Base-by-base conservation (phyloP, 805 yeast species). In the Myxozyma lipomycoides region DNA sequence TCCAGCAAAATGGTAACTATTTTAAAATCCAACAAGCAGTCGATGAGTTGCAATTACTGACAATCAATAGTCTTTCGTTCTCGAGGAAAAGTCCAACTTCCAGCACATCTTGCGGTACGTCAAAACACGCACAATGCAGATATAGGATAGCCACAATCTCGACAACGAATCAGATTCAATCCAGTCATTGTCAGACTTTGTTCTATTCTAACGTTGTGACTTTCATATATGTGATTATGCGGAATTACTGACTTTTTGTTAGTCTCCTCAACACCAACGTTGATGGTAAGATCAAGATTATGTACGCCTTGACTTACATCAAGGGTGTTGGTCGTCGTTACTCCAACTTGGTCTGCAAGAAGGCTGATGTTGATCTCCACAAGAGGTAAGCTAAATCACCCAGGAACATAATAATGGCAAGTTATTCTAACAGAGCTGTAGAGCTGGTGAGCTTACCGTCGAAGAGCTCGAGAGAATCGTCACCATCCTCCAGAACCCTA, bases 181-280 rank as follows among this genome's bases (percentile, higher is more conserved):
- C 15, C 10, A 15, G 15, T 10, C 34, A 10, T 28, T 10, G 10
- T 28, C 15, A 28, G 10, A 28, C n/a, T n/a, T n/a, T n/a, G n/a
- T n/a, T n/a, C n/a, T n/a, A n/a, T n/a, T n/a, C n/a, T n/a, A n/a
- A n/a, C n/a, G n/a, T n/a, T n/a, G n/a, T n/a, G n/a, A n/a, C n/a
- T n/a, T n/a, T n/a, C n/a, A n/a, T n/a, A n/a, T n/a, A n/a, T n/a
- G n/a, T n/a, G n/a, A n/a, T n/a, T n/a, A n/a, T n/a, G n/a, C n/a
- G n/a, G n/a, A n/a, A n/a, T n/a, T n/a, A n/a, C n/a, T n/a, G n/a
- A n/a, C n/a, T n/a, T 12, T 25, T 51, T 41, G 65, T 57, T 73
- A 84, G 95, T 91, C 87, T 93, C 82, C 88, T 93, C 80, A 93
- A 95, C 89, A 93, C 99, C 81, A 93, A 93, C 90, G 97, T 93